These are phyloP conservation scores for Dactylonectria macrodidyma DNA, from an alignment of 2,329 filamentous ascomycete species.

Conservation along the genomic window DNA sequence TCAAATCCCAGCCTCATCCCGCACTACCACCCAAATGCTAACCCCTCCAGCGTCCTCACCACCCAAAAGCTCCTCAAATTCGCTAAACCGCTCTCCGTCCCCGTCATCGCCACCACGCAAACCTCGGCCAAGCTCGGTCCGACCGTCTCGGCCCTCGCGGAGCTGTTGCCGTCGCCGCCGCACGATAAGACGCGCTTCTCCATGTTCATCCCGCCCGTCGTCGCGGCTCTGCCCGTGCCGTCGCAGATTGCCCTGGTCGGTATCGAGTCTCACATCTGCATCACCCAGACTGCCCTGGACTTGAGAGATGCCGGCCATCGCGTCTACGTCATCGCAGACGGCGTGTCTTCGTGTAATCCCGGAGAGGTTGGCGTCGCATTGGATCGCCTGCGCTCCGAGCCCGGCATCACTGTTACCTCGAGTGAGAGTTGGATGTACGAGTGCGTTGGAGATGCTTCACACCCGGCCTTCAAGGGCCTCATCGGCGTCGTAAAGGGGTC, in stretches of 20 bases:
- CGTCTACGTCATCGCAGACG: slow-evolving; percentile 92
- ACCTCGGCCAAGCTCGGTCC: slow-evolving; percentile 83
- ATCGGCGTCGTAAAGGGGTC: slow-evolving; percentile 85
- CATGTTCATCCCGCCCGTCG: slow-evolving; percentile 84
- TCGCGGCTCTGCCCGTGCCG: slow-evolving; percentile 52
- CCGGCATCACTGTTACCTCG: slow-evolving; percentile 83
- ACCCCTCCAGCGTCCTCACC: slow-evolving; percentile 70
- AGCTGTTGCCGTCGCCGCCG: slow-evolving; percentile 68
- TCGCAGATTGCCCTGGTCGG: slow-evolving; percentile 84
- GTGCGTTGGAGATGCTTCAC: slow-evolving; percentile 84
- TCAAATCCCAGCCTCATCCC: not conserved
- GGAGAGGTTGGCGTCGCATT: slow-evolving; percentile 87
- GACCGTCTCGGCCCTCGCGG: slow-evolving; percentile 80
- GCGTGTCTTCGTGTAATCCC: slow-evolving; percentile 87
- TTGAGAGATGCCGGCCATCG: slow-evolving; percentile 80
- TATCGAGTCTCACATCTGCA: slow-evolving; percentile 95
- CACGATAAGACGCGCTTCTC: slow-evolving; percentile 92
- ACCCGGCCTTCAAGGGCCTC: slow-evolving; percentile 80
- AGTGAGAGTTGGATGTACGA: slow-evolving; percentile 95
- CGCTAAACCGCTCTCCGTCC: slow-evolving; percentile 77
- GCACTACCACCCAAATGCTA: slow-evolving; percentile 2
- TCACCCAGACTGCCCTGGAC: slow-evolving; percentile 93
- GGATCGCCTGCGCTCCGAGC: slow-evolving; percentile 78
- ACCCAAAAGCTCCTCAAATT: slow-evolving; percentile 78
- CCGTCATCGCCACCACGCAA: slow-evolving; percentile 90